Base-by-base conservation (phyloP, 768 basidiomycete genomes). In the Leccinellum rugosiceps region DNA sequence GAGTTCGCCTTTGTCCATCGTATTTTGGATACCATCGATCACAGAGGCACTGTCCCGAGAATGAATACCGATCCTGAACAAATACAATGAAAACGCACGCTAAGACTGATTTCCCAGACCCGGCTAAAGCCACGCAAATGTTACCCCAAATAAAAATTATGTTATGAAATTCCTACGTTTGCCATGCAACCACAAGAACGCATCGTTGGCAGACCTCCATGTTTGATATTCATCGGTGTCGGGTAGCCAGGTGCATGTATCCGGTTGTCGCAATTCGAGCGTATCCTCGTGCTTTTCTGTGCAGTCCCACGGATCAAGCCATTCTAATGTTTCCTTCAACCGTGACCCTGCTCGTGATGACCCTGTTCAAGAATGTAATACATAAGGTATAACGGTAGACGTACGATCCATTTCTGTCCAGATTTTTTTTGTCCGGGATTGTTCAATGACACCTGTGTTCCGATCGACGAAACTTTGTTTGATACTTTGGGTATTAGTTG, bases 141-240 rank as follows among this genome's bases (percentile, higher is more conserved):
- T 47, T 5, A n/a, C 9, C 0, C 1, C 7, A 23, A 4, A 15
- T n/a, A n/a, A n/a, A n/a, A n/a, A n/a, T 3, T 8, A 1, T 1
- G 15, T 28, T 17, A n/a, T 9, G 21, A 9, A 9, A 26, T 15
- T 47, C 46, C 9, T 23, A 47, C 46, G 46, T 47, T 47, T 47
- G 0, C 46, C 46, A 28, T 47, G 26, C 8, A 47, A 47, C 46
- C 46, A 47, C 25, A 47, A 17, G 3, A 47, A 47, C 3, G 0
- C 25, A 23, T 28, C 46, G 5, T 25, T 21, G 14, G 8, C 3
- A 47, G 9, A 3, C 26, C 25, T 26, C 46, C 46, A 47, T 47
- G 4, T 23, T 17, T 26, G 25, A 26, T n/a, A 47, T 23, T 28
- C 25, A n/a, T 47, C 25, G 46, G 25, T 25, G 5, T 47, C 46